Evolutionary conservation across 495 filamentous ascomycete species (phyloP), one percentile per base, ranked within the genome.

Genomic region (Penicillium crystallinum): DNA sequence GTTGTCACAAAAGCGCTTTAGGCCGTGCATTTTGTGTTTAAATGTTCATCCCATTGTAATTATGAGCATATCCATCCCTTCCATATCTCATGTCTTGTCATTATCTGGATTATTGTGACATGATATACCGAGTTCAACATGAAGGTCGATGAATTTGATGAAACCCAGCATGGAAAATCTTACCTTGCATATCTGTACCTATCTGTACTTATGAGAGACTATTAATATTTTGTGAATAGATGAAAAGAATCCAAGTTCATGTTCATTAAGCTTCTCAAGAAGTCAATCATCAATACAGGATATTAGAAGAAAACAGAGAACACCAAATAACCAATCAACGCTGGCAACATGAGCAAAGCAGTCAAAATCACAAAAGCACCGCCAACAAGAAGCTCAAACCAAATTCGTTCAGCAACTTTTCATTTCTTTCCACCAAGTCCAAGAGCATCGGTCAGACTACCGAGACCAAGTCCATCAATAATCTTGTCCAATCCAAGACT

Each of bases 401-500:
- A 18, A 47, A 51, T 15, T 39, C 12, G 19, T 10, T 52, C 56
- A 17, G 12, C 33, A 61, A 29, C 23, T 38, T 31, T 52, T 52
- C 25, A 48, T 50, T 60, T 58, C 31, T 60, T 66, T 54, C 72
- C 74, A 47, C 71, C 77, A 0, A 79, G 51, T 6, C 75, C 75
- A 36, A 90, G 58, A 2, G 79, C 69, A 50, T 81, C 77, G 18
- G 75, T 72, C 17, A 88, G 56, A 12, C 72, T 65, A 1, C 85
- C 85, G 9, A 96, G 60, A 1, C 91, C 91, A 10, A 96, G 74
- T 14, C 84, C 80, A 22, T 80, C 79, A 15, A 96, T 77, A 35
- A 96, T 68, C 65, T 88, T 88, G 51, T 87, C 82, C 31, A 96
- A 72, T 14, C 91, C 91, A 23, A 96, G 70, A 2, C 88, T 88